Conservation (phyloP, 2,329 filamentous ascomycete genomes). For the Talaromyces sp. region DNA sequence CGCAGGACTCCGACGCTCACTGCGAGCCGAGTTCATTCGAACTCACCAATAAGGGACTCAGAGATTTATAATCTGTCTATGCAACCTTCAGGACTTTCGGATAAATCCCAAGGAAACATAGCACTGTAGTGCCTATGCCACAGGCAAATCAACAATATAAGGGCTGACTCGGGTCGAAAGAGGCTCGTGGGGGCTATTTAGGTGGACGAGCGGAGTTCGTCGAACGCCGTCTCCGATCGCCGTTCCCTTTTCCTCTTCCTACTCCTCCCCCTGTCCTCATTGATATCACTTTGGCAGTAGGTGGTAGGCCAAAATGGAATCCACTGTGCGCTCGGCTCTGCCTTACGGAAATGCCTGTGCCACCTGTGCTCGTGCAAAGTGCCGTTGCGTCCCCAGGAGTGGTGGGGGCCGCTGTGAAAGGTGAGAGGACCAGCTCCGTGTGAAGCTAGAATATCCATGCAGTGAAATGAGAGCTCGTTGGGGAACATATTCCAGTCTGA, state of each 20-base stretch:
- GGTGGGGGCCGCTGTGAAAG: neutral
- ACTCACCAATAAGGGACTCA: too few relatives aligned
- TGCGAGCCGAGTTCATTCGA: too few relatives aligned
- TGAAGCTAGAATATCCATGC: neutral
- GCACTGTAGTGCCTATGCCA: too few relatives aligned
- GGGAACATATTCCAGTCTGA: neutral
- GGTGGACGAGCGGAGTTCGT: neutral
- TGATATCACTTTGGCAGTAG: neutral
- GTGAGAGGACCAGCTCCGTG: neutral
- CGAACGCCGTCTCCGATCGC: neutral
- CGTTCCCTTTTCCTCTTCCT: neutral
- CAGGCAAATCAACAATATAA: too few relatives aligned
- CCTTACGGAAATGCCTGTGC: neutral
- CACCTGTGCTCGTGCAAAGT: neutral
- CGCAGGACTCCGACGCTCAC: too few relatives aligned
- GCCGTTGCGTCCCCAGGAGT: neutral
- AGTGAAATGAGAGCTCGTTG: neutral
- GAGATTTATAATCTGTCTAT: too few relatives aligned
- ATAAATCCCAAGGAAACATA: too few relatives aligned
- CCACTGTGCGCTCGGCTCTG: neutral
- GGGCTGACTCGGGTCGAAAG: too few relatives aligned
- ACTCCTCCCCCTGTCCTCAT: neutral
- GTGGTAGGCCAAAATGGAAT: neutral
- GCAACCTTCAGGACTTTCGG: too few relatives aligned
- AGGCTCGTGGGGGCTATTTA: too few relatives aligned